Base-by-base conservation (phyloP, 2,329 filamentous ascomycete species). In the Ascochyta fabae region DNA sequence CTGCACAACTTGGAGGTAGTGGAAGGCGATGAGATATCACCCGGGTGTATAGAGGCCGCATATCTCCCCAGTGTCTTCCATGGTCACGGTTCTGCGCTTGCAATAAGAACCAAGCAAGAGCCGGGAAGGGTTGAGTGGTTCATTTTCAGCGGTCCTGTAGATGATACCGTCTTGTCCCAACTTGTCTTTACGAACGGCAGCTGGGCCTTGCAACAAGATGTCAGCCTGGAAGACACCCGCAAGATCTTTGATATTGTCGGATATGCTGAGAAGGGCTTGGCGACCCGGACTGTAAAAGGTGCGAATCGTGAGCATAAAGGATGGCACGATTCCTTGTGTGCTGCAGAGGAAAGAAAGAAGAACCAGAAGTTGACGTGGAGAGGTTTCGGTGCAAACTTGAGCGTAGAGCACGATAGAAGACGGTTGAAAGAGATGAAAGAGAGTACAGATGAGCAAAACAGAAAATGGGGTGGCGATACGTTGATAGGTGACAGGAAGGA, bases 281-380 rank as follows among this genome's bases (percentile, higher is more conserved):
- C 22, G 6, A 44, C 24, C 9, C 45, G 56, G 22, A 52, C 33
- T 27, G 56, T 52, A 1, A 45, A 49, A 31, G 56, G 50, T 0
- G 56, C 58, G 12, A 49, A 64, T 42, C 34, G 23, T 1, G 69
- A 71, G 51, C 63, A 69, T 45, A 61, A 46, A 12, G 50, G 44
- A 5, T 69, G 66, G 64, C 61, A 53, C 22, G 56, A 55, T 7
- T 53, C 53, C 1, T 26, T 71, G 45, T 26, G 38, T 31, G 34
- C 31, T 13, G 66, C 63, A 10, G 53, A 71, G 72, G 47, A 78
- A 79, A 27, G 77, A 75, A 10, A 77, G 77, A 27, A 44, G 23
- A 55, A 26, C 8, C 6, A 62, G 8, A 47, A 34, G 4, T 27
- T 64, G 7, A 44, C 56, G 3, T 64, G 61, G 64, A 63, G 36